Evolutionary conservation across 169 alveolate species (phyloP), one percentile per base, ranked within the genome.

Genomic region (Cryptosporidium xiaoi): DNA sequence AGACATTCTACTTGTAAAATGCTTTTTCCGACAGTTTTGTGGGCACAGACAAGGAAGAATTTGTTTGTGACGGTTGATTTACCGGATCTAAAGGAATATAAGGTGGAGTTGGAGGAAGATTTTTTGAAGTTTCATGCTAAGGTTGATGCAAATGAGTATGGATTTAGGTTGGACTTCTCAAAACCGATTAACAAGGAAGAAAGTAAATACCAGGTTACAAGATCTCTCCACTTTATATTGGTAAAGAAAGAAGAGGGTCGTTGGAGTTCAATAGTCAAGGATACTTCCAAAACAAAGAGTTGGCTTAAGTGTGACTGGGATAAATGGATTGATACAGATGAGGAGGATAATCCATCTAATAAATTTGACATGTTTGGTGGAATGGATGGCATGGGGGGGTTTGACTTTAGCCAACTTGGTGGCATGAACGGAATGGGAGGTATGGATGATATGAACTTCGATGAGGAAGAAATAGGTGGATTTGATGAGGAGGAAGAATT

Each of bases 311-410:
- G 90, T 50, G 95, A 92, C 71, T 92, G 95, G 95, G 58, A 82
- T 40, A 92, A 85, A 87, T 92, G 95, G 95, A 89, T 91, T 48
- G 95, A 92, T 48, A 87, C 85, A 27, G 95, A 92, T 65, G 95
- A 92, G n/a, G 95, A 92, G 67, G 92, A 82, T n/a, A 92, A 92
- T 29, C 84, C 66, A 12, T 65, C 77, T 5, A 91, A 60, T 18
- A 91, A 82, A 20, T 82, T 65, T 90, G 92, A 83, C 64, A 71
- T 90, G 92, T 66, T 71, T 66, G 91, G 87, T 18, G 87, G 87
- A 27, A 77, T 77, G 87, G 87, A 62, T n/a, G 87, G 87, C 5
- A 77, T 77, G 87, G 92, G 92, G 12, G 90, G 90, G 69, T 83
- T 83, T 58, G 92, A 90, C 51, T 66, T 87, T 27, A 66, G 85